A percentile compares a stretch with the other conserved stretches of the same genome.
phyloP scores from a whole-genome alignment of 768 basidiomycete species.

The Hypholoma sublateritium region DNA sequence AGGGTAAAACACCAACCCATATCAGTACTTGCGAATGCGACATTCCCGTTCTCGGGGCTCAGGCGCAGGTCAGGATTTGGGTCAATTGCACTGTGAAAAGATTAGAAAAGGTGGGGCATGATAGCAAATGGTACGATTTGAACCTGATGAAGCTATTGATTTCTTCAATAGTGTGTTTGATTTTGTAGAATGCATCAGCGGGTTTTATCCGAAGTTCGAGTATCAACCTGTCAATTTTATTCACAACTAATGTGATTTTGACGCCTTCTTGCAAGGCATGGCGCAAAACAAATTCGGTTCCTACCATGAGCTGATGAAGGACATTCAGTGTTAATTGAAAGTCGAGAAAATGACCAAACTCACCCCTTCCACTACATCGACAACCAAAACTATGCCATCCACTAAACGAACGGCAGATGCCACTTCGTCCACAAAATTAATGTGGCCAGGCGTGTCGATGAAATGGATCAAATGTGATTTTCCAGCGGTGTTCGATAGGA shows the following conservation, averaged over 20 bases:
- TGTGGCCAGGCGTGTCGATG: slow-evolving; percentile 97
- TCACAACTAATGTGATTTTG: slow-evolving; percentile 90
- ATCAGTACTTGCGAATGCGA: slow-evolving; percentile 95
- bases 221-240: slow-evolving; percentile 97
- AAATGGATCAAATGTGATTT: slow-evolving; percentile 94
- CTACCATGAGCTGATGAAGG: slow-evolving; percentile 77
- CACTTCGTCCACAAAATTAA: slow-evolving; percentile 98
- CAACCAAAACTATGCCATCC: slow-evolving; percentile 91
- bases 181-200: slow-evolving; percentile 96
- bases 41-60: slow-evolving; percentile 94
- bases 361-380: slow-evolving; percentile 98
- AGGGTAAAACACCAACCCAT: slow-evolving; percentile 99
- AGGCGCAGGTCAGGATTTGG: slow-evolving; percentile 85
- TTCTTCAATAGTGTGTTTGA: slow-evolving; percentile 98
- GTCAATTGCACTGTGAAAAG: slow-evolving; percentile 63
- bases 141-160: slow-evolving; percentile 96
- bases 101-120: slow-evolving; percentile 2
- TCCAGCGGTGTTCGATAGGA: slow-evolving; percentile 79
- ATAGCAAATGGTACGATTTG: slow-evolving; percentile 15
- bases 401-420: slow-evolving; percentile 82
- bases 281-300: slow-evolving; percentile 83
- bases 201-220: slow-evolving; percentile 96
- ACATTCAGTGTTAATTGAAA: slow-evolving; percentile 13
- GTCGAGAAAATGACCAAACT: slow-evolving; percentile 27
- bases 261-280: slow-evolving; percentile 88